Conservation (phyloP, 1,139 yeast species). For the Magnusiomyces fungicola region DNA sequence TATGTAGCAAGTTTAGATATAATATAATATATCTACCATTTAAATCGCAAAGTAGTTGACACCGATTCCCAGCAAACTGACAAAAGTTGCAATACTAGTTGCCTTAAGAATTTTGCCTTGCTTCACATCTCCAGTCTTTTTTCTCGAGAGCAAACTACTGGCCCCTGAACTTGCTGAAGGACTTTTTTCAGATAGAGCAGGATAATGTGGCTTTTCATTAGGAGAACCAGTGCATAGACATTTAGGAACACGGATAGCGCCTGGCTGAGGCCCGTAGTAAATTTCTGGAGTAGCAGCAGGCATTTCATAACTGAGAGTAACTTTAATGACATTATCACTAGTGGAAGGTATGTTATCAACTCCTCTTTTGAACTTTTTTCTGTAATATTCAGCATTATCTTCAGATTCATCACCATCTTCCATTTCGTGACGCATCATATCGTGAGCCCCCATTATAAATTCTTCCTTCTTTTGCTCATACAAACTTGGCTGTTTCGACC, state of each 20-base stretch:
- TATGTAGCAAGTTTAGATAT: too few relatives aligned
- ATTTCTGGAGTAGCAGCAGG: neutral
- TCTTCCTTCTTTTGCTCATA: neutral
- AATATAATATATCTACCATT: neutral
- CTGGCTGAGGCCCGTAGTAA: conserved; percentile 3
- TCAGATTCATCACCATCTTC: too few relatives aligned
- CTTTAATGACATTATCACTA: too few relatives aligned
- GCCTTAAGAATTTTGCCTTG: neutral
- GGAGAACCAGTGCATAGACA: neutral
- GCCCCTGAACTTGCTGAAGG: neutral
- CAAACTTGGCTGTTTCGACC: too few relatives aligned
- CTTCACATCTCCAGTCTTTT: neutral
- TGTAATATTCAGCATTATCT: too few relatives aligned
- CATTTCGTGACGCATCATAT: too few relatives aligned
- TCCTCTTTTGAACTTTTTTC: too few relatives aligned
- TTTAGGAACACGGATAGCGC: conserved; percentile 1
- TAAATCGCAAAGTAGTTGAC: neutral
- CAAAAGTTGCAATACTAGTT: neutral
- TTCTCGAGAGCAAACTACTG: neutral
- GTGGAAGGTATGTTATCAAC: too few relatives aligned
- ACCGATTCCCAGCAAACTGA: neutral
- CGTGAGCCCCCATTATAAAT: too few relatives aligned
- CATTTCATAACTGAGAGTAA: too few relatives aligned
- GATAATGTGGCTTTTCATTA: neutral
- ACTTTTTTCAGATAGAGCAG: neutral